A percentile compares a stretch with the other conserved stretches of the same genome.
Evolutionary conservation across 2,329 filamentous ascomycete species (phyloP).

Genomic region (Coniosporium tulheliwenetii): DNA sequence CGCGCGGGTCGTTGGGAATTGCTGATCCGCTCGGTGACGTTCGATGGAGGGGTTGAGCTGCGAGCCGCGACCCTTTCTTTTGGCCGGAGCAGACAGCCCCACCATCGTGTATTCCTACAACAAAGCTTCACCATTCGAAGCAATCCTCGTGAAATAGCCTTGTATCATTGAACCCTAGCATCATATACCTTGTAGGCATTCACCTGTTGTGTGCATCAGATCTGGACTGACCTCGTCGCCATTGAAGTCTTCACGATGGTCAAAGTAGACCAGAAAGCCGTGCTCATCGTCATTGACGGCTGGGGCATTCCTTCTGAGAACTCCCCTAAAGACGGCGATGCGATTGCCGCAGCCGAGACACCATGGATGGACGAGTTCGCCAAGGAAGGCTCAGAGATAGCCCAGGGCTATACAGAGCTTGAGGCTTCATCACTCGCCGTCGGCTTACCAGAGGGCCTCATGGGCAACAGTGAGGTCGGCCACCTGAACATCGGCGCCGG

Average conservation of each 20-base stretch:
- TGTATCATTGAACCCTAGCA: background rate
- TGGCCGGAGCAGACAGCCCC: too few species aligned
- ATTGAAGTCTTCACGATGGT: slow-evolving; percentile 35
- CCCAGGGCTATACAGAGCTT: slow-evolving; percentile 77
- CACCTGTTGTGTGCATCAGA: background rate
- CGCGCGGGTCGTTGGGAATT: too few species aligned
- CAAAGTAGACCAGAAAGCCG: slow-evolving; percentile 53
- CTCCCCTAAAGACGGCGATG: slow-evolving; percentile 80
- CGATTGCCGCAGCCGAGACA: slow-evolving; percentile 84
- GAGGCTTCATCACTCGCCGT: slow-evolving; percentile 94
- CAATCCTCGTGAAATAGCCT: too few species aligned
- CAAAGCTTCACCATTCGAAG: too few species aligned
- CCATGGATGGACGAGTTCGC: slow-evolving; percentile 86
- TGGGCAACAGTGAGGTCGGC: slow-evolving; percentile 98
- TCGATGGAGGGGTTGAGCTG: too few species aligned
- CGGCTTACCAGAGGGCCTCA: slow-evolving; percentile 86
- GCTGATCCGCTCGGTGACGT: too few species aligned
- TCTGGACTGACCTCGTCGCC: background rate
- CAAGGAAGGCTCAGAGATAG: slow-evolving; percentile 48
- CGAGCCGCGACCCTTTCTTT: too few species aligned
- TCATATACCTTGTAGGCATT: background rate
- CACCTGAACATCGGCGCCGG: slow-evolving; percentile 98
- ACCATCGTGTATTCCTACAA: background rate
- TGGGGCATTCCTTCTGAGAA: slow-evolving; percentile 78
- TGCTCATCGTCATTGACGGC: slow-evolving; percentile 95